Base-by-base conservation (phyloP, 805 yeast species). In the Naumovozyma baii region DNA sequence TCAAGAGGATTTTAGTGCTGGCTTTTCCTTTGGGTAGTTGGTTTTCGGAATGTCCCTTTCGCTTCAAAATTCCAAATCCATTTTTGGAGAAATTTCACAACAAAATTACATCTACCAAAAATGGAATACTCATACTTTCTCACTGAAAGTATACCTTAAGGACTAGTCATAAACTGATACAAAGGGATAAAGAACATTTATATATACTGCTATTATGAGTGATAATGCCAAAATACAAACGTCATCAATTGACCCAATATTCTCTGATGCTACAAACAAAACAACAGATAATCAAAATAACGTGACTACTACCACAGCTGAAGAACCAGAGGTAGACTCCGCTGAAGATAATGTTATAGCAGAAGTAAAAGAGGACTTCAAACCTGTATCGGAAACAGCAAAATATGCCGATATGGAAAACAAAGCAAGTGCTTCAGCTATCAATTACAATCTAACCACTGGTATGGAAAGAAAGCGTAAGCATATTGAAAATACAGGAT, bases 401-500 rank as follows among this genome's bases (percentile, higher is more conserved):
- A 14, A 15, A n/a, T 16, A 13, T 17, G 31, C 26, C 7, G 26
- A 22, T 22, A 22, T 22, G 7, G 26, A 22, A 1, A 34, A 18
- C 8, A 9, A 14, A 8, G 30, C 31, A 29, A 10, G 12, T 19
- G 25, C 18, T 14, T 10, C 26, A 7, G 26, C 10, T 7, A 10
- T 10, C 10, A 22, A 4, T 26, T 25, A 25, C 5, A 37, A 31
- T 9, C 38, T 20, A 4, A 36, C 12, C 3, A 22, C 4, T 25
- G 29, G 22, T 22, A 10, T 7, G 10, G 55, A 52, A 28, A 50
- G 61, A 45, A 46, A 51, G 42, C 51, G 63, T 40, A 49, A 52
- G 41, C 57, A 49, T 39, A 54, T 56, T 17, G 57, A 49, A 14
- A 44, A 41, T 34, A 48, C 37, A 5, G 45, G 42, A 17, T 47